Percentiles rank a stretch among this genome's conserved stretches.
phyloP scores from a whole-genome alignment of 2,329 filamentous ascomycete genomes.

The Conoideocrella luteorostrata region DNA sequence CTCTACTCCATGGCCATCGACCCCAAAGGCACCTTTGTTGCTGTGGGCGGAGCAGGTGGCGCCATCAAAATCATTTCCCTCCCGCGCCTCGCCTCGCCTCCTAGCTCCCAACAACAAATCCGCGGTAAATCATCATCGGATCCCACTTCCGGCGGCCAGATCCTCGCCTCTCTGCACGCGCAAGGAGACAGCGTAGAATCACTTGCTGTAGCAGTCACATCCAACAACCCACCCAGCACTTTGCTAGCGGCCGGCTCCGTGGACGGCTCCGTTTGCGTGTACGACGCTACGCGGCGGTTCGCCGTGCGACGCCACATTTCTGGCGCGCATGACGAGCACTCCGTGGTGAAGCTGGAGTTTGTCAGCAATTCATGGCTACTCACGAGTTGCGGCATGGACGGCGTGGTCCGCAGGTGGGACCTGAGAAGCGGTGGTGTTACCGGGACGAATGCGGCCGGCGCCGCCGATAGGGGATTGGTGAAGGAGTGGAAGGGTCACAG shows the following conservation, averaged over 20 bases:
- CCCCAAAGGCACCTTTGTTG: slow-evolving; percentile 71
- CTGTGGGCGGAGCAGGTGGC: slow-evolving; percentile 82
- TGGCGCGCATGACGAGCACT: slow-evolving; percentile 79
- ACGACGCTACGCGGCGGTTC: slow-evolving; percentile 80
- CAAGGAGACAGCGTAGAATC: slow-evolving; percentile 75
- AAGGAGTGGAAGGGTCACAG: slow-evolving; percentile 89
- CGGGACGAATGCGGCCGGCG: slow-evolving; percentile 20
- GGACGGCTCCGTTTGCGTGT: slow-evolving; percentile 74
- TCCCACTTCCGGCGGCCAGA: slow-evolving; percentile 43
- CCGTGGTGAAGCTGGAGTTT: slow-evolving; percentile 91
- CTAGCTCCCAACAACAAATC: slow-evolving; percentile 11
- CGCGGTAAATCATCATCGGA: slow-evolving; percentile 28
- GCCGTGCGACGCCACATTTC: slow-evolving; percentile 76
- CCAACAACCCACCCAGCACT: slow-evolving; percentile 39
- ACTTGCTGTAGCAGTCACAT: slow-evolving; percentile 48
- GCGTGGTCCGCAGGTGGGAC: slow-evolving; percentile 87
- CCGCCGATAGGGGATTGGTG: slow-evolving; percentile 58
- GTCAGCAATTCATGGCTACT: slow-evolving; percentile 63
- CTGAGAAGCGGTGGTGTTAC: slow-evolving; percentile 39
- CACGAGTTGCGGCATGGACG: slow-evolving; percentile 87
- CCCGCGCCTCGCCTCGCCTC: slow-evolving; percentile 49
- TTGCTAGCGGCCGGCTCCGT: slow-evolving; percentile 61
- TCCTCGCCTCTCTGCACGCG: slow-evolving; percentile 76
- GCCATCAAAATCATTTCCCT: slow-evolving; percentile 80
- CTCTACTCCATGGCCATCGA: slow-evolving; percentile 83